Percentiles rank a stretch among this genome's conserved stretches.
Evolutionary conservation across 2,329 filamentous ascomycete species (phyloP).

Genomic region (Aspergillus tamarii): DNA sequence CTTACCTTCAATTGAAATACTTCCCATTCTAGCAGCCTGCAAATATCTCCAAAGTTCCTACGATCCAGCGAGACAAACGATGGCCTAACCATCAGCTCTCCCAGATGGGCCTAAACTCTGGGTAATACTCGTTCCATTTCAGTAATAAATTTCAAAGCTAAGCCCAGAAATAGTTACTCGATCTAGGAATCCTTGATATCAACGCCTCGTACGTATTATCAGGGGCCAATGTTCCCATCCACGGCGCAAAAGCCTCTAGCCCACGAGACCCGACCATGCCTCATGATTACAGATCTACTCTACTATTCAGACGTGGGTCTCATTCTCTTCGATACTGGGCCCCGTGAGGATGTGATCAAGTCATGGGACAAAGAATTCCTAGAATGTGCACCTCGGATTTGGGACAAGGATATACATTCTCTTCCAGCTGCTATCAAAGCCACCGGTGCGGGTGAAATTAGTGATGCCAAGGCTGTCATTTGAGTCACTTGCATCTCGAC

Average conservation of each 20-base stretch:
- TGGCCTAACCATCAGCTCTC: neutral
- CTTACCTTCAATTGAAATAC: too few species aligned
- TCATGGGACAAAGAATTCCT: neutral
- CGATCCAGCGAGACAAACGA: too few species aligned
- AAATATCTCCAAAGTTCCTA: too few species aligned
- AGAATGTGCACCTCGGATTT: neutral
- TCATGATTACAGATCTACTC: conserved; percentile 1
- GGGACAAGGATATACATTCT: neutral
- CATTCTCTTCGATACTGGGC: neutral
- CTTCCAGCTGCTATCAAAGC: neutral
- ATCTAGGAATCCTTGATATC: neutral
- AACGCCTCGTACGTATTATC: neutral
- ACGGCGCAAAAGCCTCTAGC: neutral
- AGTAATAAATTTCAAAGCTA: neutral
- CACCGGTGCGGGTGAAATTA: neutral
- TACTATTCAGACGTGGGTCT: conserved; percentile 2
- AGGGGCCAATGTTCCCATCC: neutral
- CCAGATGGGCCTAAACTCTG: neutral
- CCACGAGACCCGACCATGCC: neutral
- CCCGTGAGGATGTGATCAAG: neutral
- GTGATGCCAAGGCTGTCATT: conserved; percentile 1
- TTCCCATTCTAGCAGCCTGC: too few species aligned
- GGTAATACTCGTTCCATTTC: neutral
- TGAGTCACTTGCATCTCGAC: conserved; percentile 7
- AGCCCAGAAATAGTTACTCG: neutral